A percentile compares a stretch with the other conserved stretches of the same genome.
Evolutionary conservation across 306 rosid genomes (phyloP).

Genomic region (Lathyrus aphaca): DNA sequence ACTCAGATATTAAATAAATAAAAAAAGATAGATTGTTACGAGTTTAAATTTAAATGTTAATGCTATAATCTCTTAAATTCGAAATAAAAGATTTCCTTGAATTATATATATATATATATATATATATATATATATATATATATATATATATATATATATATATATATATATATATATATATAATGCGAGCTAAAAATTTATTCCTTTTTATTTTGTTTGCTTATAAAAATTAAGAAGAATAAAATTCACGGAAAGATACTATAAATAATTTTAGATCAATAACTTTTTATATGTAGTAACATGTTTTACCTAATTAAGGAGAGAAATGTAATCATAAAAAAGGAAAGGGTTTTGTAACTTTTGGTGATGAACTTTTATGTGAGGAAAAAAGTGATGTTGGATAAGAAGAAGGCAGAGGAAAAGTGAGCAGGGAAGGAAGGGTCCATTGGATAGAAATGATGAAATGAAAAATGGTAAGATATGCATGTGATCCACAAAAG

Average conservation of each 20-base stretch:
- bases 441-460: conserved; percentile 34
- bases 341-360: not conserved
- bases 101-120: too few species aligned
- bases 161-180: too few species aligned
- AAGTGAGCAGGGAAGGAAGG: conserved; percentile 36
- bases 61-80: too few species aligned
- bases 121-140: too few species aligned
- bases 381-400: conserved; percentile 6
- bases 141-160: too few species aligned
- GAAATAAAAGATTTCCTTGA: too few species aligned
- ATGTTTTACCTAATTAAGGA: not conserved
- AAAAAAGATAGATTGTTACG: too few species aligned
- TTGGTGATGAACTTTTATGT: not conserved
- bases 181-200: too few species aligned
- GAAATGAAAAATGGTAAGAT: conserved; percentile 35
- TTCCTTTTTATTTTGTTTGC: too few species aligned
- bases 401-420: conserved; percentile 35
- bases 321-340: not conserved
- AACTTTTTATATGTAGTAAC: not conserved
- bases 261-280: not conserved
- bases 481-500: conserved; percentile 59
- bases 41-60: too few species aligned
- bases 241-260: not conserved
- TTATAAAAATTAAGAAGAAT: not conserved
- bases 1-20: too few species aligned